Evolutionary conservation across 2,329 filamentous ascomycete genomes (phyloP).

Genomic region (Myriosclerotinia scirpicola): DNA sequence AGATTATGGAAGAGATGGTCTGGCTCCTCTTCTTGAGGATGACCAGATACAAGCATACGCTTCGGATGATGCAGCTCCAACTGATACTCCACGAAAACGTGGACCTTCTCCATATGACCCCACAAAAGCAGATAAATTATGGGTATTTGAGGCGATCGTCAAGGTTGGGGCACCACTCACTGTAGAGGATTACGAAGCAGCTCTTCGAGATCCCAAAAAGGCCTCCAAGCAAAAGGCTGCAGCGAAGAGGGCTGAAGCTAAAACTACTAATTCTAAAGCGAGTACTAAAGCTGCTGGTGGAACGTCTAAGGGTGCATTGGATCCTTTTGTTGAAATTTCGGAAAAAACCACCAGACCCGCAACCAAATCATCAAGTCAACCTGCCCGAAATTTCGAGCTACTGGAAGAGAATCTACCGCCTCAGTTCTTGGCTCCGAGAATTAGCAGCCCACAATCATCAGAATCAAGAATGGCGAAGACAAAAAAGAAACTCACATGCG

Average conservation of each 20-base stretch:
- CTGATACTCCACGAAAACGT: slow-evolving; percentile 40
- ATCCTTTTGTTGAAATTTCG: slow-evolving; percentile 39
- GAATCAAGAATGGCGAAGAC: neutral
- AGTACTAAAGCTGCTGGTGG: slow-evolving; percentile 31
- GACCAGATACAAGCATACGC: slow-evolving; percentile 53
- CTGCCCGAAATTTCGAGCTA: neutral
- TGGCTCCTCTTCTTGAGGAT: slow-evolving; percentile 61
- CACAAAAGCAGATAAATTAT: slow-evolving; percentile 61
- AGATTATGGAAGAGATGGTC: slow-evolving; percentile 51
- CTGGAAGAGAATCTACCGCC: slow-evolving; percentile 28
- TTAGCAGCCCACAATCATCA: slow-evolving; percentile 10
- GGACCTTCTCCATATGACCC: slow-evolving; percentile 60
- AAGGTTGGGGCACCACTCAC: slow-evolving; percentile 64
- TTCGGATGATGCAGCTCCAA: slow-evolving; percentile 32
- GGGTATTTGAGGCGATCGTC: slow-evolving; percentile 66
- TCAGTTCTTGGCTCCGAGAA: slow-evolving; percentile 11
- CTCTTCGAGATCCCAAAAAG: slow-evolving; percentile 35
- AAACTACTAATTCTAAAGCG: slow-evolving; percentile 5
- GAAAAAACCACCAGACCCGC: slow-evolving; percentile 31
- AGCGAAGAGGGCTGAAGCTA: slow-evolving; percentile 32
- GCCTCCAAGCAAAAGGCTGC: slow-evolving; percentile 31
- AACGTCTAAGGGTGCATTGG: slow-evolving; percentile 41
- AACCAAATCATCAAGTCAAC: slow-evolving; percentile 19
- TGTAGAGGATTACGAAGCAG: slow-evolving; percentile 63
- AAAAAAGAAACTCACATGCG: slow-evolving; percentile 13